Evolutionary conservation across 176 grass and related monocot genomes (phyloP).

Genomic region (Aechmea fasciata): DNA sequence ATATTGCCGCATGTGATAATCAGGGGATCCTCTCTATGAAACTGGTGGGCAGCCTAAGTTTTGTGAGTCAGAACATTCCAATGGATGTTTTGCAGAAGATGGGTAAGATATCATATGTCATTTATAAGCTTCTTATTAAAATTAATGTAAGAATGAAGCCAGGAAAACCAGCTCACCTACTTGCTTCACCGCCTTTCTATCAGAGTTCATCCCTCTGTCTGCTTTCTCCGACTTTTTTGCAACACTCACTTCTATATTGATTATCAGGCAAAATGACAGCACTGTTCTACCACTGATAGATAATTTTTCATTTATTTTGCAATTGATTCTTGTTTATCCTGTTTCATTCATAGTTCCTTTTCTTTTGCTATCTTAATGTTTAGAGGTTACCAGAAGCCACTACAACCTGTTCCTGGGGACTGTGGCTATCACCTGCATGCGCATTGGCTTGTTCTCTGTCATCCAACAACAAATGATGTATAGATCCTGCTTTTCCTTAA

Average conservation of each 20-base stretch:
- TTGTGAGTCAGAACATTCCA: constrained; percentile 23
- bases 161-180: too few species aligned
- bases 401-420: constrained; percentile 76
- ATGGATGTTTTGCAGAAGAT: constrained; percentile 55
- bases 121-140: too few species aligned
- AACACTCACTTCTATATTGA: background rate
- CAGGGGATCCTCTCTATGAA: constrained; percentile 86
- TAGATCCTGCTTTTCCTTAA: too few species aligned
- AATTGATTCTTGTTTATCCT: background rate
- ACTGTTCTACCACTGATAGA: too few species aligned
- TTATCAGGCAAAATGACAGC: too few species aligned
- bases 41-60: constrained; percentile 57
- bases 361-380: constrained; percentile 2
- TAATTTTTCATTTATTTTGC: too few species aligned
- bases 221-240: background rate
- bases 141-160: too few species aligned
- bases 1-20: constrained; percentile 8
- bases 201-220: too few species aligned
- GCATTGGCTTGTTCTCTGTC: constrained; percentile 67
- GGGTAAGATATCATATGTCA: constrained; percentile 32
- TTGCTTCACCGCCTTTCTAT: too few species aligned
- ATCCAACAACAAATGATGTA: constrained; percentile 70
- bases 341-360: background rate
- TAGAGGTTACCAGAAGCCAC: constrained; percentile 74
- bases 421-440: constrained; percentile 84